Evolutionary conservation across 2,329 filamentous ascomycete genomes (phyloP).

Genomic region (Talaromyces atroroseus): DNA sequence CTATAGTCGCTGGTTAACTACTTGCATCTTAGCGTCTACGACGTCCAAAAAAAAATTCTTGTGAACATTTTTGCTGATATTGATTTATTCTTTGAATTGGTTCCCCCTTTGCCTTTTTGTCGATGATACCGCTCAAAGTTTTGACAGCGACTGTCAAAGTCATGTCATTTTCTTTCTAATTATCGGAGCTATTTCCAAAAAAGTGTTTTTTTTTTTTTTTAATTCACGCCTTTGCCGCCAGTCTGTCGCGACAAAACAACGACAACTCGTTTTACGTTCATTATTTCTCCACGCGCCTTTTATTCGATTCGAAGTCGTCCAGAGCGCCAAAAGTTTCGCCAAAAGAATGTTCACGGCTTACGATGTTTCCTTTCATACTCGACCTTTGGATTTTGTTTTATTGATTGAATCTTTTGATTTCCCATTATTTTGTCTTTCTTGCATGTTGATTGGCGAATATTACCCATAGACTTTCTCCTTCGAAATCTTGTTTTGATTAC

Average conservation of each 20-base stretch:
- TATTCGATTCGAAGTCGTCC: slow-evolving; percentile 13
- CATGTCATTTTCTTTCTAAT: neutral
- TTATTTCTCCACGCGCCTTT: slow-evolving; percentile 1
- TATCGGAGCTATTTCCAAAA: slow-evolving; percentile 9
- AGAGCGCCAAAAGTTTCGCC: slow-evolving; percentile 14
- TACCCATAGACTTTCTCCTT: slow-evolving; percentile 31
- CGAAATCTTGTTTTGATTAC: slow-evolving; percentile 28
- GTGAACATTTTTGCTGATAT: slow-evolving; percentile 19
- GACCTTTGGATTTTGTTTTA: slow-evolving; percentile 17
- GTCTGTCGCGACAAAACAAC: neutral
- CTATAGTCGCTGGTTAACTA: slow-evolving; percentile 39
- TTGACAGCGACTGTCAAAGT: slow-evolving; percentile 1
- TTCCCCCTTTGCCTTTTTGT: slow-evolving; percentile 25
- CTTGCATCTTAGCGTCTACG: slow-evolving; percentile 13
- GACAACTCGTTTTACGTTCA: neutral
- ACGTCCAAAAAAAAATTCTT: slow-evolving; percentile 7
- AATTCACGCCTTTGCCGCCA: slow-evolving; percentile 8
- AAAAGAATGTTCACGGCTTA: slow-evolving; percentile 15
- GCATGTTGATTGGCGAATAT: slow-evolving; percentile 24
- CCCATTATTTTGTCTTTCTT: slow-evolving; percentile 32
- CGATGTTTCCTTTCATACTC: slow-evolving; percentile 17
- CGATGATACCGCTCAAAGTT: slow-evolving; percentile 2
- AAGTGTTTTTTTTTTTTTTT: slow-evolving; percentile 15
- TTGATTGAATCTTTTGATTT: slow-evolving; percentile 18
- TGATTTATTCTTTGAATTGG: slow-evolving; percentile 28